phyloP scores from a whole-genome alignment of 2,329 filamentous ascomycete genomes.

The Colletotrichum sp. region DNA sequence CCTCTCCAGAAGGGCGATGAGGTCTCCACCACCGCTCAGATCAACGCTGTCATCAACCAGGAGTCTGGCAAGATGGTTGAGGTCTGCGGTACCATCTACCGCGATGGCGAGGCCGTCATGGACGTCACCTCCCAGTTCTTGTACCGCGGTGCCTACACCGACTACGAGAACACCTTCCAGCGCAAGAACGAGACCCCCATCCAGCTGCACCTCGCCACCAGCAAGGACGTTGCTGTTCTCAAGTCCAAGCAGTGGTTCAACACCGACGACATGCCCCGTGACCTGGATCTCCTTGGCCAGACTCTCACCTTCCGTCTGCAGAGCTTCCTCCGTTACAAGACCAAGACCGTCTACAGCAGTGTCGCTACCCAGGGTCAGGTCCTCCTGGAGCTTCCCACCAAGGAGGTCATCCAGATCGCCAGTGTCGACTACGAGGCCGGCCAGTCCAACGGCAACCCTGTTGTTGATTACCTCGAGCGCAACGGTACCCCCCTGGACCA shows the following conservation, averaged over 20 bases:
- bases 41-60: slow-evolving; percentile 98
- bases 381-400: slow-evolving; percentile 90
- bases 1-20: slow-evolving; percentile 95
- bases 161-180: slow-evolving; percentile 98
- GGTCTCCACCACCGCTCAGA: slow-evolving; percentile 89
- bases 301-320: slow-evolving; percentile 96
- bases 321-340: slow-evolving; percentile 92
- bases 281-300: slow-evolving; percentile 88
- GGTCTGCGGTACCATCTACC: slow-evolving; percentile 94
- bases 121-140: slow-evolving; percentile 98
- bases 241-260: slow-evolving; percentile 98
- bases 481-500: slow-evolving; percentile 94
- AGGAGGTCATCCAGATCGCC: slow-evolving; percentile 97
- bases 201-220: slow-evolving; percentile 85
- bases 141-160: slow-evolving; percentile 90
- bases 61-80: slow-evolving; percentile 99
- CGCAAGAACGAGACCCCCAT: slow-evolving; percentile 95
- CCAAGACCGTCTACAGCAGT: slow-evolving; percentile 87
- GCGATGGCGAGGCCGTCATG: slow-evolving; percentile 88
- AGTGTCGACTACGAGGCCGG: slow-evolving; percentile 95
- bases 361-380: slow-evolving; percentile 94
- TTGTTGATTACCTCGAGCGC: slow-evolving; percentile 93
- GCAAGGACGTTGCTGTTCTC: slow-evolving; percentile 91
- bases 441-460: slow-evolving; percentile 91
- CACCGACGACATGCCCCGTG: slow-evolving; percentile 70